Evolutionary conservation across 2,329 filamentous ascomycete genomes (phyloP).

Genomic region (Xylaria sp.): DNA sequence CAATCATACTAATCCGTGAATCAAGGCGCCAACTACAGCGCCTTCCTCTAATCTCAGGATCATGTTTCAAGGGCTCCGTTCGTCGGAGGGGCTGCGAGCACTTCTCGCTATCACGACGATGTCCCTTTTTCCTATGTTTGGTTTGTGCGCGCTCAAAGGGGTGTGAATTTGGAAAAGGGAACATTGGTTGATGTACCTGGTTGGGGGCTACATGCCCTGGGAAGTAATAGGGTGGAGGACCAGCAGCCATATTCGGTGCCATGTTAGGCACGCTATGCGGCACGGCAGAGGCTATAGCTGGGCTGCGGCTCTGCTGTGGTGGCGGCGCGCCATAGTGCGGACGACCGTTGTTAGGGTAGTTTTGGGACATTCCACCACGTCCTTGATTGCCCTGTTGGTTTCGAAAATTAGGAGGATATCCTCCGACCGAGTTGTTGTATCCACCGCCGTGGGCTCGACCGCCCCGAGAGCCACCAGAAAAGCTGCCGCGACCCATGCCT

Average conservation of each 20-base stretch:
- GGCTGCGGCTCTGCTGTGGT: conserved; percentile 49
- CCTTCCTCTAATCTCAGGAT: conserved; percentile 45
- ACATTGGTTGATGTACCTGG: conserved; percentile 63
- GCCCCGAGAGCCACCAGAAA: conserved; percentile 56
- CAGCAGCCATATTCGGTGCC: conserved; percentile 56
- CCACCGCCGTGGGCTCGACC: conserved; percentile 56
- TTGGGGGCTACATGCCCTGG: conserved; percentile 61
- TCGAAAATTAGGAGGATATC: conserved; percentile 50
- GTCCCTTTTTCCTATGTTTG: conserved; percentile 51
- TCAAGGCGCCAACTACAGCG: conserved; percentile 55
- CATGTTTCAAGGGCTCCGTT: conserved; percentile 47
- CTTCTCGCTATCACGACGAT: conserved; percentile 55
- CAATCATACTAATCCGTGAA: conserved; percentile 39
- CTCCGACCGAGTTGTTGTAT: conserved; percentile 54
- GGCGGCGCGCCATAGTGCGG: conserved; percentile 51
- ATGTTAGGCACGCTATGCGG: conserved; percentile 71
- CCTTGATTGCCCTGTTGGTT: conserved; percentile 52
- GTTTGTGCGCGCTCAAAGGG: conserved; percentile 45
- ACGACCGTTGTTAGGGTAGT: conserved; percentile 52
- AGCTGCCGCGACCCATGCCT: conserved; percentile 63
- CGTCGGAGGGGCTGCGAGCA: conserved; percentile 48
- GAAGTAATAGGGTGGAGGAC: conserved; percentile 68
- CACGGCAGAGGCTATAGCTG: conserved; percentile 64
- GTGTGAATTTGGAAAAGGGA: conserved; percentile 49
- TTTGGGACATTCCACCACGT: conserved; percentile 54